Percentiles rank a stretch among this genome's conserved stretches.
These are phyloP conservation scores for Oryza coarctata DNA, from an alignment of 176 grass and related monocot genomes.

Conservation along the genomic window DNA sequence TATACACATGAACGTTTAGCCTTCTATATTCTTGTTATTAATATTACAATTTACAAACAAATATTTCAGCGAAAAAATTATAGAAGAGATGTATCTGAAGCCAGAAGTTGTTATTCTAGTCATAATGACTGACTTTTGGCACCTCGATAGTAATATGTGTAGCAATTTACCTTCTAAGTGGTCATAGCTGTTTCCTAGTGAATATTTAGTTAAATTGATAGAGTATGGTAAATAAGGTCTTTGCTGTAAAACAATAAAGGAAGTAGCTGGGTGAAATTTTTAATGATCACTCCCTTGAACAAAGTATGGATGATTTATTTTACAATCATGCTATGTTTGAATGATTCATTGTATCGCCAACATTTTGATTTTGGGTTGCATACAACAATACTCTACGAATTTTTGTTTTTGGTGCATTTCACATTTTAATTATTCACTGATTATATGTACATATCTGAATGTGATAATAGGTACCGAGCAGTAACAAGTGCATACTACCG, in stretches of 20 bases:
- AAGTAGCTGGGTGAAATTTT: background rate
- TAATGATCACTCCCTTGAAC: background rate
- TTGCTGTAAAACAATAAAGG: background rate
- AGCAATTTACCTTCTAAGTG: background rate
- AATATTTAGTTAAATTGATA: background rate
- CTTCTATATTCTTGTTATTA: background rate
- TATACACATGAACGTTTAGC: no score
- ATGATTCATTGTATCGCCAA: background rate
- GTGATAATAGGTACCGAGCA: constrained; percentile 60
- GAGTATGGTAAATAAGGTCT: background rate
- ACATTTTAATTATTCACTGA: background rate
- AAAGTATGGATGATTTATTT: no score
- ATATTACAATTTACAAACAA: background rate
- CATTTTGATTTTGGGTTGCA: background rate
- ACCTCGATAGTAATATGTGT: background rate
- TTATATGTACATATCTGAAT: background rate
- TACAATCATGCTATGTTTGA: background rate
- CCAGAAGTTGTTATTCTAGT: background rate
- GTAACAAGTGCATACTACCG: constrained; percentile 69
- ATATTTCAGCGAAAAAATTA: background rate
- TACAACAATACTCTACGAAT: background rate
- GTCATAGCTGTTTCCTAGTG: background rate
- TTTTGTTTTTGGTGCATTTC: background rate
- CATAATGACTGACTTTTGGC: background rate
- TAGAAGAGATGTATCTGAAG: background rate